These are phyloP conservation scores for Xerocomellus intermedius DNA, from an alignment of 768 basidiomycete genomes.

Conservation along the genomic window DNA sequence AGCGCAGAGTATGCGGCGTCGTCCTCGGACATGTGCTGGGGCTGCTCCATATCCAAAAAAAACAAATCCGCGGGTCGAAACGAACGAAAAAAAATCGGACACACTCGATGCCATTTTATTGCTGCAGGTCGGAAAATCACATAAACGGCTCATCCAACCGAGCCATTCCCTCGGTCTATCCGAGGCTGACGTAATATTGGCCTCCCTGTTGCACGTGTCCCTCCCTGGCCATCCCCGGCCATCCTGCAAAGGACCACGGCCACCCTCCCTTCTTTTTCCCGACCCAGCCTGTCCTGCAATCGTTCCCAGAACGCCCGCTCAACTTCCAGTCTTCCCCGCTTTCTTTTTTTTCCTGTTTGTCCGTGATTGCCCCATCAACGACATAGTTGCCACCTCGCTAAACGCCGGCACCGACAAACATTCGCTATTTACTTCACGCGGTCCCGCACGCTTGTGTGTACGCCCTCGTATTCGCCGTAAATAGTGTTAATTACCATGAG, in stretches of 20 bases:
- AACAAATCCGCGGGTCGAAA: constrained; percentile 5
- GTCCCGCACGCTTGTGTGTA: neutral
- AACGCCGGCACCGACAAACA: constrained; percentile 3
- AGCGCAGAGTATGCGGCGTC: constrained; percentile 30
- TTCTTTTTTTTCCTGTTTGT: neutral
- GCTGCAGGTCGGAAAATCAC: constrained; percentile 10
- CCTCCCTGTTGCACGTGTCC: neutral
- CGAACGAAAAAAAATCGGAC: neutral
- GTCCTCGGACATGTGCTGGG: constrained; percentile 29
- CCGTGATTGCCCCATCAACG: neutral
- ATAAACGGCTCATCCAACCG: constrained; percentile 17
- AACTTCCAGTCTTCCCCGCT: neutral
- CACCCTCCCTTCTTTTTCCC: too few relatives aligned
- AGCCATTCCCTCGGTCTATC: constrained; percentile 11
- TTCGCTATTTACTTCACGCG: neutral
- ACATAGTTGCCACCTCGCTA: neutral
- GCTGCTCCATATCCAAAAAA: neutral
- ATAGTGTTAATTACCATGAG: constrained; percentile 4
- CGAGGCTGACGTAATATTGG: constrained; percentile 15
- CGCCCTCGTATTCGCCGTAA: constrained; percentile 1
- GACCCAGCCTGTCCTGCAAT: neutral
- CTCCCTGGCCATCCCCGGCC: neutral
- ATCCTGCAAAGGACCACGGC: too few relatives aligned
- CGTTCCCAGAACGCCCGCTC: constrained; percentile 1
- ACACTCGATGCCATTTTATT: constrained; percentile 23